Conservation (phyloP, 2,329 filamentous ascomycete species). For the Arthrinium phaeospermum region DNA sequence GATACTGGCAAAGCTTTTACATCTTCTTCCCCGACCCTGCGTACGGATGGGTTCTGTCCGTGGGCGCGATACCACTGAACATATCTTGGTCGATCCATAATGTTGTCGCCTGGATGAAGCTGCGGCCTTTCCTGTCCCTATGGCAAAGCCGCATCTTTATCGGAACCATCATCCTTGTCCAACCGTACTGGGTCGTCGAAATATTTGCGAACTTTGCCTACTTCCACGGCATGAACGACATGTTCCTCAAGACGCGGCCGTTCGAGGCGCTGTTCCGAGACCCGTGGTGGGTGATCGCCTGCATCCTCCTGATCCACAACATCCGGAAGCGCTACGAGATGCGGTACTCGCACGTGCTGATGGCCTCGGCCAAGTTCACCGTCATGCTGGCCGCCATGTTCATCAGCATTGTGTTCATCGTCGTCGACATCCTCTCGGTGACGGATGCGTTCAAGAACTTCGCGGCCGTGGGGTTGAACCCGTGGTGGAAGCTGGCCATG, state of each 20-base stretch:
- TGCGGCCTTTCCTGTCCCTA: conserved; percentile 61
- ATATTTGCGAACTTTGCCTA: conserved; percentile 70
- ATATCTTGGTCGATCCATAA: conserved; percentile 70
- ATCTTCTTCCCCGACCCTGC: conserved; percentile 56
- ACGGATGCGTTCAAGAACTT: conserved; percentile 55
- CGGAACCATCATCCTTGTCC: conserved; percentile 60
- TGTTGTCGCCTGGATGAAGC: conserved; percentile 71
- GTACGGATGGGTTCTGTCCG: conserved; percentile 67
- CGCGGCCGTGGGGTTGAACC: conserved; percentile 54
- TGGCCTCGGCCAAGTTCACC: conserved; percentile 67
- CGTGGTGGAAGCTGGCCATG: conserved; percentile 67
- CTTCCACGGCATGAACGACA: conserved; percentile 59
- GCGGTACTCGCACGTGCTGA: conserved; percentile 60
- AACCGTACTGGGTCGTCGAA: conserved; percentile 69
- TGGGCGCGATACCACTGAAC: conserved; percentile 65
- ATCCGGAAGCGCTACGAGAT: conserved; percentile 68
- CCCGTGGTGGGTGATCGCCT: conserved; percentile 73
- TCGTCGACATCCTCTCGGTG: conserved; percentile 66
- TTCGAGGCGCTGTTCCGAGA: conserved; percentile 67
- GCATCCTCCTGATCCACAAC: conserved; percentile 63
- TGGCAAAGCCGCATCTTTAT: conserved; percentile 62
- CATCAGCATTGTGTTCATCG: conserved; percentile 64
- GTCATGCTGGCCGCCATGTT: conserved; percentile 67
- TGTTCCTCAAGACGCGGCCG: conserved; percentile 62
- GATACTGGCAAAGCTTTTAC: conserved; percentile 63